These are phyloP conservation scores for Podaxis rugospora DNA, from an alignment of 768 basidiomycete species.

Conservation along the genomic window DNA sequence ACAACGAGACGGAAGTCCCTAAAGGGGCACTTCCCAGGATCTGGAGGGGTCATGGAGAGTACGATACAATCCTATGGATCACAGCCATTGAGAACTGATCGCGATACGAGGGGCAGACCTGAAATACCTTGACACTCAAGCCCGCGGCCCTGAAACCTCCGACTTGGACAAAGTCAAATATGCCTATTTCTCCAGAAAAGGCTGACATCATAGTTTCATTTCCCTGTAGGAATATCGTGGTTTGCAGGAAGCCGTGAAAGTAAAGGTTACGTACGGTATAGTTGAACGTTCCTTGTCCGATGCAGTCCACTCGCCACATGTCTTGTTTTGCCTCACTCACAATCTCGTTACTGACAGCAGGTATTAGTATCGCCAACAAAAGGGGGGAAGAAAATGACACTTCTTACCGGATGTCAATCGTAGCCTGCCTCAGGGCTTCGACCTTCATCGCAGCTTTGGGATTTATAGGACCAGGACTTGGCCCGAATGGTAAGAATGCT, in stretches of 20 bases:
- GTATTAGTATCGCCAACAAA: not conserved
- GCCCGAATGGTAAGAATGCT: slow-evolving; percentile 56
- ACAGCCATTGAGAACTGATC: not conserved
- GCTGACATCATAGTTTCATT: slow-evolving; percentile 59
- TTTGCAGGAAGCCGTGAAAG: not conserved
- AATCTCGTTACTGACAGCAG: slow-evolving; percentile 35
- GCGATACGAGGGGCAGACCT: slow-evolving; percentile 5
- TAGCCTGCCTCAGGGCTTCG: slow-evolving; percentile 62
- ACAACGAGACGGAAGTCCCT: slow-evolving; percentile 55
- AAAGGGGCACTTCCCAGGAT: slow-evolving; percentile 51
- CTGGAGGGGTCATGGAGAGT: slow-evolving; percentile 54
- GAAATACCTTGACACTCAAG: slow-evolving; percentile 52
- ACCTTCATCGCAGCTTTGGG: slow-evolving; percentile 43
- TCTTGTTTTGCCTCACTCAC: slow-evolving; percentile 56
- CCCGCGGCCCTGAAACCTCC: slow-evolving; percentile 66
- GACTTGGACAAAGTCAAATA: slow-evolving; percentile 42
- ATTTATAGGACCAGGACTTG: slow-evolving; percentile 31
- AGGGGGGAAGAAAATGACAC: slow-evolving; percentile 7
- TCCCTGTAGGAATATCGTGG: slow-evolving; percentile 34
- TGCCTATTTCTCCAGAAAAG: slow-evolving; percentile 59
- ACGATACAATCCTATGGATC: slow-evolving; percentile 57
- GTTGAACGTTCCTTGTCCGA: slow-evolving; percentile 61
- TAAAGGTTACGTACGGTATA: slow-evolving; percentile 39
- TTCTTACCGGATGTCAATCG: slow-evolving; percentile 56
- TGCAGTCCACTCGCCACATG: slow-evolving; percentile 63